Evolutionary conservation across 345 rosid species (phyloP), one percentile per base, ranked within the genome.

Genomic region (Mallotus nudiflorus): DNA sequence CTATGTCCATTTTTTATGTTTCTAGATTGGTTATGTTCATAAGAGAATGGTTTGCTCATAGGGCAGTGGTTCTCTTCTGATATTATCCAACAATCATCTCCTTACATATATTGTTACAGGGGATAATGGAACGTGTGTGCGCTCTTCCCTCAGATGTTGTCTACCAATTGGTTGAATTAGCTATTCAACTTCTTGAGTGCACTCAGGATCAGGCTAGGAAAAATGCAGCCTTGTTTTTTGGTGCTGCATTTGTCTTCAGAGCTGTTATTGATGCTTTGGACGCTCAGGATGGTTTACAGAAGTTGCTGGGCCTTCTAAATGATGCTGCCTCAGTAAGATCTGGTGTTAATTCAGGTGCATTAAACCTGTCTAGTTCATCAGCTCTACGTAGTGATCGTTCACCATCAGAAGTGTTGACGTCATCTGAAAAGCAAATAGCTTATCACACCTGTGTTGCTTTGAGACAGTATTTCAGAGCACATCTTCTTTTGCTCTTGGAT

Each of bases 261-360:
- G 99, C 99, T 46, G 84, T 95, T 79, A 82, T 92, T 77, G 99
- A 92, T 89, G 96, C 99, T 66, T 95, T 92, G 82, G 99, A 95
- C 85, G 84, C 84, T 70, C 89, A 85, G 67, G 92, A 92, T 89
- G 91, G 97, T 65, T 67, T 92, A 71, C 93, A 85, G 78, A 95
- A 95, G 83, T 69, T 90, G 65, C 82, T 95, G 80, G 86, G 84
- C 72, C 85, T 92, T 61, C 74, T 95, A 68, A 88, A 76, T 77
- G 89, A 88, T 74, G 98, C 96, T 71, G 98, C 98, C 52, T 82
- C 90, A 15, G 97, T 90, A 61, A 90, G 99, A 77, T 89, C 97
- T 75, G 99, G 99, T 68, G 82, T 84, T 65, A 92, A 86, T 77
- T 84, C 97, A 59, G 80, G 83, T 49, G 51, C 85, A 20, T 52